Evolutionary conservation across 2,329 filamentous ascomycete species (phyloP), one percentile per base, ranked within the genome.

Genomic region (Venturia effusa): DNA sequence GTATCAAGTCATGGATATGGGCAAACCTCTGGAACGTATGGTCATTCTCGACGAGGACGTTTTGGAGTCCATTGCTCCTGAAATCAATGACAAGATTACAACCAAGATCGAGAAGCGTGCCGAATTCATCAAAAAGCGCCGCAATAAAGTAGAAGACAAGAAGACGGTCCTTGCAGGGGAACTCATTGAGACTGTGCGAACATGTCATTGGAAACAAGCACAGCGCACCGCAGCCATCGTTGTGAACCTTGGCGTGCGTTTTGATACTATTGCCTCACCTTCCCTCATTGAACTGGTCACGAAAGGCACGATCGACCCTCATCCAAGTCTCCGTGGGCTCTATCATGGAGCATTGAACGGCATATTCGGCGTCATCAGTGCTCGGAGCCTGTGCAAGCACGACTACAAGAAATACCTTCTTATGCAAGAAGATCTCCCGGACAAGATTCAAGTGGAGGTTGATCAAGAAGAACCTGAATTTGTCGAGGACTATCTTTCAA

Each of bases 181-280:
- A 72, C 80, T 99, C 39, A 88, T 92, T 4, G 84, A 88, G 65
- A 78, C 88, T 66, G 89, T 91, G 1, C 87, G 85, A 69, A 84
- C 84, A 3, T 90, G 92, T 0, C 95, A 99, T 72, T 99, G 94
- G 94, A 97, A 96, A 79, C 92, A 96, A 69, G 93, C 93, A 6
- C 91, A 87, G 61, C 84, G 93, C 34, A 96, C 92, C 64, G 89
- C 90, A 11, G 89, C 95, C 41, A 94, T 99, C 72, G 90, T 96
- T 4, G 86, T 93, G 64, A 96, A 94, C 66, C 82, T 97, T 67
- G 93, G 91, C 64, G 84, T 97, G 67, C 87, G 94, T n/a, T 96
- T 97, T 70, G 88, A 97, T 68, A 88, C 85, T 22, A 84, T 99
- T 66, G 91, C 91, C 6, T 90, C 90, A 1, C 81, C 88, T 22